phyloP scores from a whole-genome alignment of 2,329 filamentous ascomycete genomes.

The Fusarium nodosum region DNA sequence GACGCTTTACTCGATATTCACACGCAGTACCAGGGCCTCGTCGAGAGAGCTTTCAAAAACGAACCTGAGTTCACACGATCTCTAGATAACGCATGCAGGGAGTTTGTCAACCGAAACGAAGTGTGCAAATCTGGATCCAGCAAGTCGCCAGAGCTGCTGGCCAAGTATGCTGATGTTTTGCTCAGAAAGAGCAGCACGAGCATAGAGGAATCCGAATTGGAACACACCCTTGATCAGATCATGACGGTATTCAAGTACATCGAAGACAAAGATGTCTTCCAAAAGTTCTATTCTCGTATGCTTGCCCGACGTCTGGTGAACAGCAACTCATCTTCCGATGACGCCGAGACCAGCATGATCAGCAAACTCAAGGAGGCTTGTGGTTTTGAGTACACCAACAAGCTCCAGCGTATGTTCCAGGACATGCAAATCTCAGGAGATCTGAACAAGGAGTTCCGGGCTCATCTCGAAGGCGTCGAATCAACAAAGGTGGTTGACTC shows the following conservation, averaged over 20 bases:
- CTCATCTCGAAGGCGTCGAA: constrained; percentile 70
- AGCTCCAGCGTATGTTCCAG: constrained; percentile 99
- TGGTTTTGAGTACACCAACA: constrained; percentile 99
- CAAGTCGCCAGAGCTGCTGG: constrained; percentile 92
- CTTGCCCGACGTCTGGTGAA: constrained; percentile 94
- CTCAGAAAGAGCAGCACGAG: constrained; percentile 94
- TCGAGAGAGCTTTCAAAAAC: constrained; percentile 92
- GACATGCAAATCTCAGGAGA: constrained; percentile 99
- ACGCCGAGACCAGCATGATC: constrained; percentile 99
- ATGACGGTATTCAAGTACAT: constrained; percentile 99
- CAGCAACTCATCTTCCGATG: constrained; percentile 94
- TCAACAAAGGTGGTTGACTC: constrained; percentile 83
- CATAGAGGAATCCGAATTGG: constrained; percentile 93
- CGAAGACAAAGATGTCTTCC: constrained; percentile 99
- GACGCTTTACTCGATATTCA: constrained; percentile 95
- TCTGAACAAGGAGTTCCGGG: constrained; percentile 89
- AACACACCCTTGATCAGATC: constrained; percentile 88
- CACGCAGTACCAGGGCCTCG: constrained; percentile 90
- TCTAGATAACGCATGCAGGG: constrained; percentile 94
- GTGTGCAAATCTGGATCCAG: constrained; percentile 94
- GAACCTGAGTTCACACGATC: constrained; percentile 98
- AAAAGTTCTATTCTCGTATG: constrained; percentile 99
- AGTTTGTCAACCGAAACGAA: constrained; percentile 98
- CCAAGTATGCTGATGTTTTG: constrained; percentile 94
- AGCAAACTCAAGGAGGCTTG: constrained; percentile 98